Evolutionary conservation across 2,329 filamentous ascomycete genomes (phyloP).

Genomic region (Ustilaginoidea virens): DNA sequence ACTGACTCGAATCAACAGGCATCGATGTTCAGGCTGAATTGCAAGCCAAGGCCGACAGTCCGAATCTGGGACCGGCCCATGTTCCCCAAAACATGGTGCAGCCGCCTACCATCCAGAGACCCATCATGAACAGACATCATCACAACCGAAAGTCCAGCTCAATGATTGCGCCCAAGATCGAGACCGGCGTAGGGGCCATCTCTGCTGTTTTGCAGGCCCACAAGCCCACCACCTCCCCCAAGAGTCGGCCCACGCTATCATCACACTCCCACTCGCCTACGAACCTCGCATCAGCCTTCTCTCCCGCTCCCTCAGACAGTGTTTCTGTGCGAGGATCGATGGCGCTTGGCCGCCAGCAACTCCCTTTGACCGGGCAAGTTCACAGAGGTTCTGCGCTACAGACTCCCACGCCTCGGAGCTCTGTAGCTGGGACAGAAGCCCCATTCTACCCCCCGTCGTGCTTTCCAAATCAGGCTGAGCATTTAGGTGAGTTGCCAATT

Average conservation of each 20-base stretch:
- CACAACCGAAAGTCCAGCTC: constrained; percentile 56
- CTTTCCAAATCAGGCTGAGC: constrained; percentile 88
- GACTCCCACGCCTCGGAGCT: constrained; percentile 12
- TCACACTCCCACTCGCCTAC: constrained; percentile 53
- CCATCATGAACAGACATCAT: constrained; percentile 69
- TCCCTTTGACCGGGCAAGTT: constrained; percentile 15
- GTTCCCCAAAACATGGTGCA: constrained; percentile 54
- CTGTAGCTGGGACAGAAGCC: constrained; percentile 22
- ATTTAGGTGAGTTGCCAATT: constrained; percentile 63
- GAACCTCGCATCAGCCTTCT: constrained; percentile 29
- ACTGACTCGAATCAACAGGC: constrained; percentile 44
- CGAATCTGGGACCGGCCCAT: constrained; percentile 56
- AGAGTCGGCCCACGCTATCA: constrained; percentile 66
- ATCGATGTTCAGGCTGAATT: constrained; percentile 97
- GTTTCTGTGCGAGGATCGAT: constrained; percentile 27
- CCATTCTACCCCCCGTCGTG: constrained; percentile 65
- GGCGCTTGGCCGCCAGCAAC: constrained; percentile 16
- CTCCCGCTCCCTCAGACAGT: constrained; percentile 30
- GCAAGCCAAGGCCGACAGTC: constrained; percentile 80
- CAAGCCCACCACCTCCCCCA: constrained; percentile 47
- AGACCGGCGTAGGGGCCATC: constrained; percentile 32
- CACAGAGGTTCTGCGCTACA: too few species aligned
- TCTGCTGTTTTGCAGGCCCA: constrained; percentile 30
- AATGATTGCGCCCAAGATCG: constrained; percentile 60
- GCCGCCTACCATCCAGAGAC: constrained; percentile 62